phyloP scores from a whole-genome alignment of 345 rosid species.

The Garcia nutans region DNA sequence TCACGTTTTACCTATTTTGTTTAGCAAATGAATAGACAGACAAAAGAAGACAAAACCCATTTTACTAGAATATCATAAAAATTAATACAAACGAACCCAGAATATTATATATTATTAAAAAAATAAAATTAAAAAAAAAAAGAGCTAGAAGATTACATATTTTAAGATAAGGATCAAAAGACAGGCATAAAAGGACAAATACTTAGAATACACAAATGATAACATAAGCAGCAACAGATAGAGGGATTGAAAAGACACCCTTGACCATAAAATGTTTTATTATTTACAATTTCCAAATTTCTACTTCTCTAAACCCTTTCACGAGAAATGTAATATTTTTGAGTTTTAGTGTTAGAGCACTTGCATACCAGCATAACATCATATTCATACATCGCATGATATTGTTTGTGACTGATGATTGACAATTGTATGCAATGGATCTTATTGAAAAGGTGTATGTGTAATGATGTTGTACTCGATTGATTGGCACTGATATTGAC shows the following conservation, averaged over 20 bases:
- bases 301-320: background rate
- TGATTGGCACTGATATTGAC: too few relatives aligned
- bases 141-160: background rate
- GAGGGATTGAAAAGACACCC: slow-evolving; percentile 20
- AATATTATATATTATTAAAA: background rate
- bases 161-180: slow-evolving; percentile 17
- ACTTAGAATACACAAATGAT: slow-evolving; percentile 13
- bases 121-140: too few relatives aligned
- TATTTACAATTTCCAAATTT: slow-evolving; percentile 38
- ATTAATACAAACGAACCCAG: slow-evolving; percentile 12
- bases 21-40: background rate
- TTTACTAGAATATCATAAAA: background rate
- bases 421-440: too few relatives aligned
- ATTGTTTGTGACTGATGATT: too few relatives aligned
- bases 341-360: too few relatives aligned
- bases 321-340: too few relatives aligned
- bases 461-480: too few relatives aligned
- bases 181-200: slow-evolving; percentile 15
- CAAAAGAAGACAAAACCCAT: background rate
- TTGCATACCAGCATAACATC: too few relatives aligned
- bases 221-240: slow-evolving; percentile 1
- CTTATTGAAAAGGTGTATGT: too few relatives aligned
- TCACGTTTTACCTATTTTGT: background rate
- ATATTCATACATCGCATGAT: too few relatives aligned
- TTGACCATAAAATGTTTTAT: slow-evolving; percentile 17